These are phyloP conservation scores for Talaromyces sp. DNA, from an alignment of 2,329 filamentous ascomycete genomes.

Conservation along the genomic window DNA sequence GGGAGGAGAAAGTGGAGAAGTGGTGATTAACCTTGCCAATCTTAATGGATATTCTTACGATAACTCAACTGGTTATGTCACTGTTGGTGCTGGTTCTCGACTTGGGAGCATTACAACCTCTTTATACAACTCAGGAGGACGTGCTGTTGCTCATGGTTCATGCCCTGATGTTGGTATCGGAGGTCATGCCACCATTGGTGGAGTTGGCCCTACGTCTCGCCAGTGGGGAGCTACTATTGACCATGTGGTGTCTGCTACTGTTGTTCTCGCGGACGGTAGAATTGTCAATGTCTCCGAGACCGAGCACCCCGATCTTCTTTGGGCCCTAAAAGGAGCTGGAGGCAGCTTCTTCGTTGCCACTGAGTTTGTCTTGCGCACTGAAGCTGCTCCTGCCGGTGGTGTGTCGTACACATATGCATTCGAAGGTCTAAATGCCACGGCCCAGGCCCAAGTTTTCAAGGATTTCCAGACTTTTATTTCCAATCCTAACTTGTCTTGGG, in stretches of 20 bases:
- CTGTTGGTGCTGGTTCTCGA: constrained; percentile 30
- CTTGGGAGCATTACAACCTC: constrained; percentile 28
- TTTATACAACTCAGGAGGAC: constrained; percentile 25
- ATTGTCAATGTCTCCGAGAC: constrained; percentile 26
- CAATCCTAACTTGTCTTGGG: constrained; percentile 52
- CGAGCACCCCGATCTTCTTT: constrained; percentile 29
- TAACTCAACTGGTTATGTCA: constrained; percentile 26
- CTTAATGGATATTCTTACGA: constrained; percentile 27
- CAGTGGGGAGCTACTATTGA: constrained; percentile 51
- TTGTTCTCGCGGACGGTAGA: constrained; percentile 42
- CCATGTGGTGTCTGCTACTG: constrained; percentile 43
- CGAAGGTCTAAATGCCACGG: constrained; percentile 44
- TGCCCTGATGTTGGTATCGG: constrained; percentile 36
- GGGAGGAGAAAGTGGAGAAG: constrained; percentile 28
- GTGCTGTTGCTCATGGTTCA: constrained; percentile 36
- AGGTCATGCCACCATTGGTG: constrained; percentile 38
- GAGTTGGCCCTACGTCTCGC: constrained; percentile 39
- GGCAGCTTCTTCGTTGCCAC: constrained; percentile 36
- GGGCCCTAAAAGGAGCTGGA: constrained; percentile 33
- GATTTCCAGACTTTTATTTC: constrained; percentile 56
- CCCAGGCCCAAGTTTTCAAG: constrained; percentile 48
- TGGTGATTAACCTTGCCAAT: constrained; percentile 15
- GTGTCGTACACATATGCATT: constrained; percentile 57
- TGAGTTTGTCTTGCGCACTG: constrained; percentile 33
- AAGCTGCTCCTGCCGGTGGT: constrained; percentile 39